Conservation (phyloP, 176 grass and related monocot genomes). For the Poa pratensis region DNA sequence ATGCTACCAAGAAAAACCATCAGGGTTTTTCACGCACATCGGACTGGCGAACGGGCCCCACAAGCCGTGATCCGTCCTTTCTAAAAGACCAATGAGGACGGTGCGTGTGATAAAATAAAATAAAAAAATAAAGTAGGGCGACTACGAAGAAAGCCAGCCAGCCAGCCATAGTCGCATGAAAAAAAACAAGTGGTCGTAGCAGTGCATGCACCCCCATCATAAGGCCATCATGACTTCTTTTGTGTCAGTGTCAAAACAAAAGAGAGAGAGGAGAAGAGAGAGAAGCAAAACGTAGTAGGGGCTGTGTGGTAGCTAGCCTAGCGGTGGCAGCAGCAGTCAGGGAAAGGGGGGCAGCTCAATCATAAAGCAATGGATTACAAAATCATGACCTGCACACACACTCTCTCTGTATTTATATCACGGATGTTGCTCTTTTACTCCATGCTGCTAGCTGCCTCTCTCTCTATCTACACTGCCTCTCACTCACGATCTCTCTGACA, state of each 20-base stretch:
- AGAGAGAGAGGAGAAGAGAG: slow-evolving; percentile 24
- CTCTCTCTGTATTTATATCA: slow-evolving; percentile 61
- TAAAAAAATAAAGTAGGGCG: background rate
- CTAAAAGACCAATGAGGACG: slow-evolving; percentile 13
- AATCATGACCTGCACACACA: slow-evolving; percentile 60
- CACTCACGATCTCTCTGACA: slow-evolving; percentile 67
- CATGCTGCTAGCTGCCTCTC: slow-evolving; percentile 39
- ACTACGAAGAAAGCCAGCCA: background rate
- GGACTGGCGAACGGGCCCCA: slow-evolving; percentile 12
- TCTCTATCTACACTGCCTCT: no score
- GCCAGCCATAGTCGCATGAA: background rate
- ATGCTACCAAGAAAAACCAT: background rate
- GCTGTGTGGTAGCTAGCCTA: background rate
- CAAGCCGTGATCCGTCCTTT: slow-evolving; percentile 25
- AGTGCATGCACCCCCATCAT: slow-evolving; percentile 53
- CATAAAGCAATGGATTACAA: slow-evolving; percentile 98
- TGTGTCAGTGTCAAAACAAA: slow-evolving; percentile 65
- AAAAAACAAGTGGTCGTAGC: slow-evolving; percentile 46
- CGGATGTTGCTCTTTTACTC: slow-evolving; percentile 87
- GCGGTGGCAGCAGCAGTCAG: slow-evolving; percentile 6
- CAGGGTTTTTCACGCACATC: slow-evolving; percentile 9
- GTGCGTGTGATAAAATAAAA: slow-evolving; percentile 16
- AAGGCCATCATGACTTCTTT: slow-evolving; percentile 76
- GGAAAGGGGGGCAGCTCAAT: slow-evolving; percentile 62
- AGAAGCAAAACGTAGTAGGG: background rate